Percentiles rank a stretch among this genome's conserved stretches.
These are phyloP conservation scores for Venturia aucupariae DNA, from an alignment of 2,329 filamentous ascomycete species.

Conservation along the genomic window DNA sequence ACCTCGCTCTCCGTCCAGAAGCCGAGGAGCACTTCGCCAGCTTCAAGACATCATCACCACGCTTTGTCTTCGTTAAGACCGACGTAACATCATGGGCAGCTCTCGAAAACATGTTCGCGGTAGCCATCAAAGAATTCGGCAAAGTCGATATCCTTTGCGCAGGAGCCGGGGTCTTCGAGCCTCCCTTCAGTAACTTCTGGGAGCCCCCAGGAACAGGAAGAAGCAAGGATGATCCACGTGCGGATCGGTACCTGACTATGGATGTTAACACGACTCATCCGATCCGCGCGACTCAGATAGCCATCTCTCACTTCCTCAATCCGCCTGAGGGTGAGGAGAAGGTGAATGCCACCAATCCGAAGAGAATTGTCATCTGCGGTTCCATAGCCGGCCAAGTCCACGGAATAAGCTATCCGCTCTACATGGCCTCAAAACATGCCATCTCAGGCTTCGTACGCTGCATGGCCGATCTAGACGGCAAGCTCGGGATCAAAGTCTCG, in stretches of 20 bases:
- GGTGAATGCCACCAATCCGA: constrained; percentile 32
- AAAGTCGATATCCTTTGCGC: constrained; percentile 39
- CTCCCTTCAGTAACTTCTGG: constrained; percentile 40
- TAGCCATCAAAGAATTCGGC: constrained; percentile 24
- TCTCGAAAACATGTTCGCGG: constrained; percentile 26
- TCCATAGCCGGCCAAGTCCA: constrained; percentile 35
- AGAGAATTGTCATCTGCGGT: constrained; percentile 36
- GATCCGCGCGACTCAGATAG: constrained; percentile 38
- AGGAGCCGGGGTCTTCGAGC: constrained; percentile 42
- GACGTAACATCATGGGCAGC: constrained; percentile 32
- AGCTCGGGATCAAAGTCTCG: constrained; percentile 47
- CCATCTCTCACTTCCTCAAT: constrained; percentile 35
- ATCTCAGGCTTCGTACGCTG: constrained; percentile 41
- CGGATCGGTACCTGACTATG: constrained; percentile 27
- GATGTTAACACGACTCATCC: constrained; percentile 42
- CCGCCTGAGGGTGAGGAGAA: constrained; percentile 23
- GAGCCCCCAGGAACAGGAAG: constrained; percentile 27
- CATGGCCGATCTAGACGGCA: constrained; percentile 39
- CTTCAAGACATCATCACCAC: constrained; percentile 21
- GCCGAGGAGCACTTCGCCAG: constrained; percentile 33
- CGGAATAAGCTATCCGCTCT: constrained; percentile 33
- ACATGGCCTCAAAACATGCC: constrained; percentile 37
- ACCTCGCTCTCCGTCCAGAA: constrained; percentile 38
- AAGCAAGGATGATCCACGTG: constrained; percentile 25
- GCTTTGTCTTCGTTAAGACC: constrained; percentile 36